These are phyloP conservation scores for Rhizoclosmatium globosum DNA, from an alignment of 192 early-diverging fungal genomes.

Conservation along the genomic window DNA sequence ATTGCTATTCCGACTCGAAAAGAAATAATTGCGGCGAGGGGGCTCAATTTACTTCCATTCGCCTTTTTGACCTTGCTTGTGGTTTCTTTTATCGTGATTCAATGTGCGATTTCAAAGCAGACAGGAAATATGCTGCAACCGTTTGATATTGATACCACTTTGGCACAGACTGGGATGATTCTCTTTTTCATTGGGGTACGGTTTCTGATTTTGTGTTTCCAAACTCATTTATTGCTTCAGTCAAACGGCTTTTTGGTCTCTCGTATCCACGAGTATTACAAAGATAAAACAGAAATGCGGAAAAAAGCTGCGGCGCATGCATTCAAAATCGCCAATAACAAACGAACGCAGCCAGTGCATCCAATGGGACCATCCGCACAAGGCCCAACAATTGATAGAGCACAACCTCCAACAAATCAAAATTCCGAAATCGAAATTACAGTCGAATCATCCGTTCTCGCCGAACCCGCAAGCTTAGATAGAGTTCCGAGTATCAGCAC, in stretches of 20 bases:
- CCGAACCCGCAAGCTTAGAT: not conserved
- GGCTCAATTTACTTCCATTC: slow-evolving; percentile 24
- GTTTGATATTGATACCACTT: slow-evolving; percentile 25
- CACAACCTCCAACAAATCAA: not conserved
- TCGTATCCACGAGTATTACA: slow-evolving; percentile 35
- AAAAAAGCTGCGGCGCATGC: slow-evolving; percentile 35
- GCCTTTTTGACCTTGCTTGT: slow-evolving; percentile 16
- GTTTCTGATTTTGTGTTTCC: not conserved
- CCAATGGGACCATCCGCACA: not conserved
- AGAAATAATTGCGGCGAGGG: slow-evolving; percentile 11
- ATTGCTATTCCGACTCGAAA: slow-evolving; percentile 24
- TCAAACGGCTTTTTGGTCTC: slow-evolving; percentile 34
- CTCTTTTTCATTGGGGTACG: slow-evolving; percentile 37
- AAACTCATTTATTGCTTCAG: not conserved
- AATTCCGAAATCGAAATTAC: not conserved
- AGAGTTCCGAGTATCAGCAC: no score
- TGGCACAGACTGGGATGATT: slow-evolving; percentile 40
- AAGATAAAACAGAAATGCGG: slow-evolving; percentile 30
- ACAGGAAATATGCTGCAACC: not conserved
- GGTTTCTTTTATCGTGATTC: slow-evolving; percentile 30
- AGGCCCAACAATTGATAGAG: not conserved
- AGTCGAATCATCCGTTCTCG: not conserved
- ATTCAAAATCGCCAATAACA: slow-evolving; percentile 10
- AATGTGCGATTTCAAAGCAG: slow-evolving; percentile 22
- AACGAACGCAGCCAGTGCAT: not conserved